Evolutionary conservation across 345 rosid genomes (phyloP).

Genomic region (Pistacia vera): DNA sequence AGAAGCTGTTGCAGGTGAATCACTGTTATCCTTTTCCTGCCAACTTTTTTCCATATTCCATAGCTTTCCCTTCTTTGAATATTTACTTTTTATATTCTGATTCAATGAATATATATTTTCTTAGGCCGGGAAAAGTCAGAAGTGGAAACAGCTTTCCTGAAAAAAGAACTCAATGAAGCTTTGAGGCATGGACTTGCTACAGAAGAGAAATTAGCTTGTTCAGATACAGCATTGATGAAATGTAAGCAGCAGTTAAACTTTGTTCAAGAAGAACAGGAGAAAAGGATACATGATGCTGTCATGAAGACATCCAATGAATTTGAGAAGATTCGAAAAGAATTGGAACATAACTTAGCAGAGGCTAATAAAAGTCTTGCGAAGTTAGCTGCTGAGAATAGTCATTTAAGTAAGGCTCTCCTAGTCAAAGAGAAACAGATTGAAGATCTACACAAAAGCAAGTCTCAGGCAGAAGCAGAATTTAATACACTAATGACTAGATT

Average conservation of each 20-base stretch:
- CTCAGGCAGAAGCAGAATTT: slow-evolving; percentile 69
- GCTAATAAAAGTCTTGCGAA: slow-evolving; percentile 49
- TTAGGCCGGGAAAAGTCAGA: slow-evolving; percentile 46
- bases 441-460: slow-evolving; percentile 48
- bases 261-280: slow-evolving; percentile 51
- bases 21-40: neutral
- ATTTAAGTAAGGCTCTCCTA: slow-evolving; percentile 51
- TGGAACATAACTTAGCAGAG: slow-evolving; percentile 52
- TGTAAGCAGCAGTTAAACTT: slow-evolving; percentile 48
- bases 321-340: slow-evolving; percentile 34
- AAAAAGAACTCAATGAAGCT: slow-evolving; percentile 49
- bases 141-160: slow-evolving; percentile 41
- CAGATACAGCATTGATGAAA: slow-evolving; percentile 49
- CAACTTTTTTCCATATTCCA: neutral
- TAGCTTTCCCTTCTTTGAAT: slow-evolving; percentile 8
- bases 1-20: slow-evolving; percentile 49
- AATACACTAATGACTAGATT: slow-evolving; percentile 58
- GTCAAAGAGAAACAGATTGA: slow-evolving; percentile 65
- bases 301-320: slow-evolving; percentile 36
- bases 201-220: slow-evolving; percentile 36
- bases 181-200: slow-evolving; percentile 32
- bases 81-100: neutral
- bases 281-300: slow-evolving; percentile 45
- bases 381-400: slow-evolving; percentile 60
- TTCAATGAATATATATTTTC: slow-evolving; percentile 2